Evolutionary conservation across 2,329 filamentous ascomycete species (phyloP).

Genomic region (Rhynchosporium secalis): DNA sequence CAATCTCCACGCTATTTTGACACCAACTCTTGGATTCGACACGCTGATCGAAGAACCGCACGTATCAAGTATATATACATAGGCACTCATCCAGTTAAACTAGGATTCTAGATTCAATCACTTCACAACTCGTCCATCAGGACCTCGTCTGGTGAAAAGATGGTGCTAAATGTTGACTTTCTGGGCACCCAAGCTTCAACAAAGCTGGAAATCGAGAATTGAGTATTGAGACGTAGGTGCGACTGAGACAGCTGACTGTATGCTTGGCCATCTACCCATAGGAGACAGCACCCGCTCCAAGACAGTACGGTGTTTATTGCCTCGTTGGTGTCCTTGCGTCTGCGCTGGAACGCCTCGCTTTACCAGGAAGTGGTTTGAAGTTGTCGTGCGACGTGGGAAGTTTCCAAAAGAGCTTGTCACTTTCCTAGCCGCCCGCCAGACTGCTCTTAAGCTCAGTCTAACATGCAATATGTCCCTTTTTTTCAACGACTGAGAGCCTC

Average conservation of each 20-base stretch:
- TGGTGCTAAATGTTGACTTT: no score
- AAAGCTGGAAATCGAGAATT: no score
- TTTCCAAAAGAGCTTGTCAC: not conserved
- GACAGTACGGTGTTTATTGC: not conserved
- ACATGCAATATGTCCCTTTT: not conserved
- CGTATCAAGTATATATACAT: not conserved
- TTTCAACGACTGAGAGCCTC: not conserved
- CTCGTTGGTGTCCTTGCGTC: no score
- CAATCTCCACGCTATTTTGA: not conserved
- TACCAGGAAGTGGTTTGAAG: not conserved
- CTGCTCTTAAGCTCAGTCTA: not conserved
- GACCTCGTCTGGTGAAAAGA: no score
- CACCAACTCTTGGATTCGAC: not conserved
- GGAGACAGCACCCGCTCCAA: not conserved
- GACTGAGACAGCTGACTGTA: constrained; percentile 3
- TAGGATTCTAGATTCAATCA: no score
- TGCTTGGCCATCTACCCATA: not conserved
- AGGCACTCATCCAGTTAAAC: no score
- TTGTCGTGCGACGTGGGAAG: no score
- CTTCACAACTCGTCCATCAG: no score
- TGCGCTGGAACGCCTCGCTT: no score
- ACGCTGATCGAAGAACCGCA: not conserved
- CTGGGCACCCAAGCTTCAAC: no score
- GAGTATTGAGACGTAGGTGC: not conserved
- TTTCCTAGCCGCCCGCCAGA: not conserved